Base-by-base conservation (phyloP, 768 basidiomycete species). In the Rhodotorula taiwanensis region DNA sequence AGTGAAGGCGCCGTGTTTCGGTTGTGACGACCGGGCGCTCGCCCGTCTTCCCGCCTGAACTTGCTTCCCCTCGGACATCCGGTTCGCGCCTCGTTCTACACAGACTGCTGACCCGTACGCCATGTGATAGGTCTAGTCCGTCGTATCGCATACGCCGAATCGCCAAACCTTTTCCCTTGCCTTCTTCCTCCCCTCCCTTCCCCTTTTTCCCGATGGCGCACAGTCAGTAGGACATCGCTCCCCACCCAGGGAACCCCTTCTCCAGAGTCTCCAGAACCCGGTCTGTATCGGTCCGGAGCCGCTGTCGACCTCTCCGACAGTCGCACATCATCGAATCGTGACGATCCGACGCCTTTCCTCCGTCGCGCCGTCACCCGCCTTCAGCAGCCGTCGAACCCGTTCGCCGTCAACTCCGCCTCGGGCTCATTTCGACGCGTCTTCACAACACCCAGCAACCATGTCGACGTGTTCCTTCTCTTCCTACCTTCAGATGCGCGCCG, bases 401-500 rank as follows among this genome's bases (percentile, higher is more conserved):
- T n/a, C 61, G 27, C 49, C 48, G 25, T 50, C 31, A 9, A 10
- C 10, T 36, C 43, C 58, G 39, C 39, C 30, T 30, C 50, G 27
- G 16, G 14, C 13, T 31, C 54, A 27, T 13, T 11, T 23, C 28
- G 53, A 31, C 18, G 34, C n/a, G 36, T 11, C 27, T 39, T 5
- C 31, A 13, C 21, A 52, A 18, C 42, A 42, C 31, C 23, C 23
- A 5, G 30, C 31, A 8, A 23, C 43, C 31, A 63, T 63, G 62
- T 63, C 62, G 34, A 53, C 36, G 28, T 63, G 62, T 34, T 57
- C 62, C 9, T 63, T 63, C 56, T 44, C 62, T 1, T 63, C 62
- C 4, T 63, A 48, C 51, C 36, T 63, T 28, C 41, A 43, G 13
- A 53, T 58, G 51, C 55, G 56, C 28, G n/a, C 28, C 44, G 25